Conservation (phyloP, 768 basidiomycete genomes). For the Gyrodon lividus region DNA sequence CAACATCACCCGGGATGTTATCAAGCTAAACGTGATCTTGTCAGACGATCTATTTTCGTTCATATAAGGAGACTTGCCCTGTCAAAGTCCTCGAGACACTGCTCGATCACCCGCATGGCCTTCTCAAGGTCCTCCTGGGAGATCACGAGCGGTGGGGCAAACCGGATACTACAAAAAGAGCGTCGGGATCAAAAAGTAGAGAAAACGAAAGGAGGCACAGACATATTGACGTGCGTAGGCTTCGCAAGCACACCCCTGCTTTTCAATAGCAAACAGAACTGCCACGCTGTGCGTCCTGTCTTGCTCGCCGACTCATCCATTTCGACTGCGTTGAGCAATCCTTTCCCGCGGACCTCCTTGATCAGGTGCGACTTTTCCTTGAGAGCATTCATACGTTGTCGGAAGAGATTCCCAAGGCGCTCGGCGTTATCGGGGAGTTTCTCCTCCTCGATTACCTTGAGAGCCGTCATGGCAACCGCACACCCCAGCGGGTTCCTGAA, state of each 20-base stretch:
- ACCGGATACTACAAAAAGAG: slow-evolving; percentile 68
- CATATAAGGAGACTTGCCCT: slow-evolving; percentile 41
- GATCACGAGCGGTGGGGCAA: slow-evolving; percentile 95
- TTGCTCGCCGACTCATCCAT: slow-evolving; percentile 80
- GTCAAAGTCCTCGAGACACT: slow-evolving; percentile 80
- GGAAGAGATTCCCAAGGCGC: slow-evolving; percentile 79
- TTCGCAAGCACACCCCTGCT: slow-evolving; percentile 90
- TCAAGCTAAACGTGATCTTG: slow-evolving; percentile 38
- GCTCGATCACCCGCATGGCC: slow-evolving; percentile 72
- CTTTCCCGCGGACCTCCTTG: slow-evolving; percentile 77
- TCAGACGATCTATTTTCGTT: background rate
- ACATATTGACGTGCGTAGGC: slow-evolving; percentile 96
- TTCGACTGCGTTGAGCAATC: slow-evolving; percentile 90
- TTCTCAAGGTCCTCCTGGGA: slow-evolving; percentile 79
- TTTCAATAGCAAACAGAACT: slow-evolving; percentile 91
- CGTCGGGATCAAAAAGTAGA: slow-evolving; percentile 1
- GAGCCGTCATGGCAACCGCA: slow-evolving; percentile 92
- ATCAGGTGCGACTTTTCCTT: slow-evolving; percentile 61
- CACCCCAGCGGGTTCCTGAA: slow-evolving; percentile 89
- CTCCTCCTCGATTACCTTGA: slow-evolving; percentile 90
- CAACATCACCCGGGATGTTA: slow-evolving; percentile 63
- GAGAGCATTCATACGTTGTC: slow-evolving; percentile 55
- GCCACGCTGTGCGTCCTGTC: slow-evolving; percentile 89
- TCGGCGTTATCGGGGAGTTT: slow-evolving; percentile 78
- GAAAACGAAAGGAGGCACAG: slow-evolving; percentile 30